phyloP scores from a whole-genome alignment of 352 stramenopile genomes.

The Aphanomyces cochlioides region DNA sequence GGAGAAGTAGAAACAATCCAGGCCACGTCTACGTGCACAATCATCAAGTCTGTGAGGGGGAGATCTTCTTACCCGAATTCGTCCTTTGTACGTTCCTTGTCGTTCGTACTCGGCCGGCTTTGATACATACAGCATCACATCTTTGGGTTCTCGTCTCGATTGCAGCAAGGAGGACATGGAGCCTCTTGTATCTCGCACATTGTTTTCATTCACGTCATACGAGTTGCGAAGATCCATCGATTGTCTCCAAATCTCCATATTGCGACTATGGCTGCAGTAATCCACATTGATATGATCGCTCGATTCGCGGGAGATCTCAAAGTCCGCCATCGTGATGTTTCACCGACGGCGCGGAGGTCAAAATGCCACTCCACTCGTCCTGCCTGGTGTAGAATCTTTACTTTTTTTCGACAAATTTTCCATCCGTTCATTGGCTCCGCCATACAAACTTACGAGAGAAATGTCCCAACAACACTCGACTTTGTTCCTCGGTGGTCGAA shows the following conservation, averaged over 20 bases:
- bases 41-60: neutral
- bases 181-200: too few species aligned
- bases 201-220: neutral
- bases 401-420: too few species aligned
- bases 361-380: too few species aligned
- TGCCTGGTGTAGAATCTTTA: too few species aligned
- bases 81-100: constrained; percentile 62
- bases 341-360: too few species aligned
- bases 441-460: too few species aligned
- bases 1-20: constrained; percentile 48
- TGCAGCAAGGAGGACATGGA: neutral
- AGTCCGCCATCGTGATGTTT: neutral
- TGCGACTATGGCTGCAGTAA: neutral
- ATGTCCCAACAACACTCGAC: too few species aligned
- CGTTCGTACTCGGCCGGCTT: constrained; percentile 12
- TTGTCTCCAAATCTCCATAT: constrained; percentile 21
- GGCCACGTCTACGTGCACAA: constrained; percentile 45
- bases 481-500: too few species aligned
- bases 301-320: neutral
- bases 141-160: constrained; percentile 3
- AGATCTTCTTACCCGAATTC: constrained; percentile 41
- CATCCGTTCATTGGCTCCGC: too few species aligned
- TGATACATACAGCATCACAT: constrained; percentile 11
- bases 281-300: neutral
- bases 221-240: neutral